phyloP scores from a whole-genome alignment of 2,329 filamentous ascomycete species.

The Rutstroemia sp. region DNA sequence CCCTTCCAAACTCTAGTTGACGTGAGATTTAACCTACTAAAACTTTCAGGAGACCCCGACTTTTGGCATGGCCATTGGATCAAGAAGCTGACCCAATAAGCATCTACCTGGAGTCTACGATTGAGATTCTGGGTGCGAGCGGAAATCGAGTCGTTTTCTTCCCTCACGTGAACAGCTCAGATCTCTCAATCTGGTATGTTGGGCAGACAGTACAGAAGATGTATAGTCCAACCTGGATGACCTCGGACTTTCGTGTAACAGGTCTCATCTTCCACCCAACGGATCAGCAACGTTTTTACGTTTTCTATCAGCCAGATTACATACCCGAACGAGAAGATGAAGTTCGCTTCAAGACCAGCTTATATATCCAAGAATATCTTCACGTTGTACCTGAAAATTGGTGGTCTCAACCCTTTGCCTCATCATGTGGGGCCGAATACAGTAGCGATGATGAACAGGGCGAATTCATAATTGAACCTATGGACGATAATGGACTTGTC shows the following conservation, averaged over 20 bases:
- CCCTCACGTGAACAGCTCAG: neutral
- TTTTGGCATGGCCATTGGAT: conserved; percentile 2
- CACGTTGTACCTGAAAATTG: too few relatives aligned
- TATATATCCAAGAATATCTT: neutral
- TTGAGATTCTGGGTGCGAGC: neutral
- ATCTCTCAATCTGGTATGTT: neutral
- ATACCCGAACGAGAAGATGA: accelerated
- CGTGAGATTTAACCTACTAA: neutral
- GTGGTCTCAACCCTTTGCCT: too few relatives aligned
- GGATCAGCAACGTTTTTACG: neutral
- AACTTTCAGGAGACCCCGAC: neutral
- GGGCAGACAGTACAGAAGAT: neutral
- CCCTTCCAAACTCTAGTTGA: too few relatives aligned
- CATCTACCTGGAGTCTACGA: neutral
- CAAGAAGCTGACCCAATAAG: neutral
- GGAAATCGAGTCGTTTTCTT: neutral
- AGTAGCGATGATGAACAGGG: too few relatives aligned
- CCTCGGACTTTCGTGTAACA: neutral
- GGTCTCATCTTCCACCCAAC: conserved; percentile 1
- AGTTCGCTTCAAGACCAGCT: too few relatives aligned
- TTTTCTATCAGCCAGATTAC: neutral
- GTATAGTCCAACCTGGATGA: neutral
- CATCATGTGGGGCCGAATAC: too few relatives aligned
- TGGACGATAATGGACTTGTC: neutral
- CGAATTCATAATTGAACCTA: neutral